Conservation (phyloP, 352 stramenopile genomes). For the Nothophytophthora sp. region DNA sequence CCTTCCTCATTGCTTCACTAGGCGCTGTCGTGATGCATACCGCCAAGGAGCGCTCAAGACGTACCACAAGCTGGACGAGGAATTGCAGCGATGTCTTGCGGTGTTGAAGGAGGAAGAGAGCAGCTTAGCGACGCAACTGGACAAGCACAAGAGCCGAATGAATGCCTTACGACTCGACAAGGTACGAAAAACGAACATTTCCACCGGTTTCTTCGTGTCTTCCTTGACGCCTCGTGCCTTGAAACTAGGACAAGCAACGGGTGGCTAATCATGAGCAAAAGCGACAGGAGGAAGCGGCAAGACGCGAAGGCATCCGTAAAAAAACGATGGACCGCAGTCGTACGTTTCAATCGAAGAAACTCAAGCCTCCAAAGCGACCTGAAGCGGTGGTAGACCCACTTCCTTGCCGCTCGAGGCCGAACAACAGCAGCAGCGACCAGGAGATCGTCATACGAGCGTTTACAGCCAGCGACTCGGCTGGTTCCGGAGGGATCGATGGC, state of each 20-base stretch:
- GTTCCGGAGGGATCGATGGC: background rate
- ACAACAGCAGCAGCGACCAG: background rate
- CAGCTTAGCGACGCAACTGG: background rate
- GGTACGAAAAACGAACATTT: conserved; percentile 9
- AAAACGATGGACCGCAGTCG: conserved; percentile 23
- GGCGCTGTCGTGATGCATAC: conserved; percentile 25
- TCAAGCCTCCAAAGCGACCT: background rate
- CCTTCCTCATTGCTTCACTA: background rate
- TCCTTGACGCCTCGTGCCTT: background rate
- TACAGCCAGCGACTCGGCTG: background rate
- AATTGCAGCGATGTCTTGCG: conserved; percentile 8
- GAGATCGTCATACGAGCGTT: conserved; percentile 7
- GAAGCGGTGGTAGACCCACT: background rate
- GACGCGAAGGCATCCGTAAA: conserved; percentile 21
- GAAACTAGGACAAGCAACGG: conserved; percentile 27
- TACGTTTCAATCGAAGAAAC: conserved; percentile 19
- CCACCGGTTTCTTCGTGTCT: background rate
- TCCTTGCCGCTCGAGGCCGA: background rate
- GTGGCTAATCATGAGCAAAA: conserved; percentile 16
- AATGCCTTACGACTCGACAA: conserved; percentile 20
- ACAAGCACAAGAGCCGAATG: conserved; percentile 5
- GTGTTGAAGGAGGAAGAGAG: conserved; percentile 4
- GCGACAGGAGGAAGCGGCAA: conserved; percentile 19
- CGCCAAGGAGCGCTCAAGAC: conserved; percentile 15
- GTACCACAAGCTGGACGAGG: conserved; percentile 5